A percentile compares a stretch with the other conserved stretches of the same genome.
phyloP scores from a whole-genome alignment of 2,329 filamentous ascomycete genomes.

The Lachnum nothofagi region DNA sequence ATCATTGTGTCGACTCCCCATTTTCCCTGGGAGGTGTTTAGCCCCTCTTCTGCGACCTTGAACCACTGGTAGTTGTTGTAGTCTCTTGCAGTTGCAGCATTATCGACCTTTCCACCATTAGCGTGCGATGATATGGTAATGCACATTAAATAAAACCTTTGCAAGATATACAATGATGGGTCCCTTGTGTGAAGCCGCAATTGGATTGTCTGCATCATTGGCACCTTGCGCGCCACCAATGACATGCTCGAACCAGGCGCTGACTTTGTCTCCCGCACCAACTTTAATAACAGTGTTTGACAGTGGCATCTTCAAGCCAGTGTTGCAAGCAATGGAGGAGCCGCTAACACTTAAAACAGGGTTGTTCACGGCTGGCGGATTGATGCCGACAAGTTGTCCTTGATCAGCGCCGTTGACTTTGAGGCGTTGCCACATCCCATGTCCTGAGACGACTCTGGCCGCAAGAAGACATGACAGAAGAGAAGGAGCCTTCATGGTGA shows the following conservation, averaged over 20 bases:
- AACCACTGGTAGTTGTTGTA: slow-evolving; percentile 23
- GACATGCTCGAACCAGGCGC: slow-evolving; percentile 47
- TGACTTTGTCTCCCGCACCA: slow-evolving; percentile 44
- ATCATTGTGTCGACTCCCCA: slow-evolving; percentile 29
- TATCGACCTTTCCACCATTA: slow-evolving; percentile 33
- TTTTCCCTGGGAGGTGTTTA: slow-evolving; percentile 17
- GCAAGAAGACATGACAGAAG: slow-evolving; percentile 10
- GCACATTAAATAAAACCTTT: slow-evolving; percentile 32
- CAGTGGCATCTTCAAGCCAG: slow-evolving; percentile 35
- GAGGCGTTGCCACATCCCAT: slow-evolving; percentile 43
- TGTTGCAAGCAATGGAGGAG: slow-evolving; percentile 44
- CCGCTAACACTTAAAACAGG: slow-evolving; percentile 46
- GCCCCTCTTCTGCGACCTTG: slow-evolving; percentile 46
- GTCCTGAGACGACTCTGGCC: slow-evolving; percentile 30
- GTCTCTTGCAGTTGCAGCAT: slow-evolving; percentile 29
- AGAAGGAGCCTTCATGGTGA: not conserved
- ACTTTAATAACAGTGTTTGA: slow-evolving; percentile 39
- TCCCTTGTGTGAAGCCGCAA: slow-evolving; percentile 43
- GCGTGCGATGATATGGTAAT: not conserved
- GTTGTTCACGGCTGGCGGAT: slow-evolving; percentile 45
- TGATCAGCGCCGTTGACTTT: slow-evolving; percentile 46
- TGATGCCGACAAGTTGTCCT: slow-evolving; percentile 45
- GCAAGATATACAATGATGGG: slow-evolving; percentile 41
- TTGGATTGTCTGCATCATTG: slow-evolving; percentile 44
- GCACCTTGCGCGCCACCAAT: slow-evolving; percentile 43